Conservation (phyloP, 1,284 basidiomycete genomes). For the Apiotrichum akiyoshidainum region DNA sequence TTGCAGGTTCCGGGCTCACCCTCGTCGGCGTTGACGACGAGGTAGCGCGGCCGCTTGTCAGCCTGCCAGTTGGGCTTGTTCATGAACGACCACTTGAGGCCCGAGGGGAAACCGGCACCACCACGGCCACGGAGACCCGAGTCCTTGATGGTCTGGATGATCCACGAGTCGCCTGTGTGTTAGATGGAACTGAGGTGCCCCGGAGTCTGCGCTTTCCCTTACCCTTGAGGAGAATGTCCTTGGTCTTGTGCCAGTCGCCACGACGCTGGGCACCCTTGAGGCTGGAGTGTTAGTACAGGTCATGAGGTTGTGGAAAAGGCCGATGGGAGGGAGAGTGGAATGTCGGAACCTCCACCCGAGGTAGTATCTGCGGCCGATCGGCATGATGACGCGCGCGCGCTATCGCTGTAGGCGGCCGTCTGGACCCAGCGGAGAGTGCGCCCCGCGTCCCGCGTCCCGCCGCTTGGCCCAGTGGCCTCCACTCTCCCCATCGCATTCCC, state of each 20-base stretch:
- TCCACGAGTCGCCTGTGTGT: slow-evolving; percentile 66
- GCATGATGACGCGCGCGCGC: too few relatives aligned
- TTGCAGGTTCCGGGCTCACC: slow-evolving; percentile 99
- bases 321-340: neutral
- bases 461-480: too few relatives aligned
- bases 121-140: slow-evolving; percentile 94
- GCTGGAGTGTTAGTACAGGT: neutral
- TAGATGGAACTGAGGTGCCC: too few relatives aligned
- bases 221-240: slow-evolving; percentile 72
- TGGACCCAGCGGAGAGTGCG: too few relatives aligned
- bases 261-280: slow-evolving; percentile 84
- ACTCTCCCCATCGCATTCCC: too few relatives aligned
- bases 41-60: slow-evolving; percentile 85
- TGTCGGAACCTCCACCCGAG: too few relatives aligned
- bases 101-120: slow-evolving; percentile 95
- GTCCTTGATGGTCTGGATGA: slow-evolving; percentile 93
- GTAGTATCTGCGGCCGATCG: too few relatives aligned
- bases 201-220: too few relatives aligned
- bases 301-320: neutral
- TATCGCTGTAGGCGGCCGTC: too few relatives aligned
- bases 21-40: slow-evolving; percentile 98
- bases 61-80: slow-evolving; percentile 99
- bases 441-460: too few relatives aligned
- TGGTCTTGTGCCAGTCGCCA: slow-evolving; percentile 97
- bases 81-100: slow-evolving; percentile 96